phyloP scores from a whole-genome alignment of 2,329 filamentous ascomycete species.

The Sclerotinia trifoliorum region DNA sequence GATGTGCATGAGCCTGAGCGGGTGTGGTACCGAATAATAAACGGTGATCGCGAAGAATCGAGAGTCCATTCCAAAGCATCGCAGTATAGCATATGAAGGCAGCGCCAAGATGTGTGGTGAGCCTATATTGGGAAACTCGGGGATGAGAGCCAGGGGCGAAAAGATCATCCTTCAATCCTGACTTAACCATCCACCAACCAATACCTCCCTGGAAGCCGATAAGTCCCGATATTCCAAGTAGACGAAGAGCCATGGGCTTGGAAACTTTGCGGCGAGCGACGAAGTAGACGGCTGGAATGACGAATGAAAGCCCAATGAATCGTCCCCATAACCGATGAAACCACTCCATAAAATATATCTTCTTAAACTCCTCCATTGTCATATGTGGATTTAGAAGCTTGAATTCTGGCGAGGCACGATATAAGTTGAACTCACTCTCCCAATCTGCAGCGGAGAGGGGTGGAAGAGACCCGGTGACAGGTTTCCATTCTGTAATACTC shows the following conservation, averaged over 20 bases:
- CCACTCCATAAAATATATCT: slow-evolving; percentile 99
- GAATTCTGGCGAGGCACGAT: slow-evolving; percentile 90
- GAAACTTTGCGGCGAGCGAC: slow-evolving; percentile 77
- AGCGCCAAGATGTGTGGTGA: slow-evolving; percentile 83
- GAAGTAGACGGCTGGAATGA: slow-evolving; percentile 86
- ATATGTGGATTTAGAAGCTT: slow-evolving; percentile 89
- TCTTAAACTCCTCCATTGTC: slow-evolving; percentile 91
- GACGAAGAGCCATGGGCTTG: slow-evolving; percentile 69
- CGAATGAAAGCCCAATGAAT: slow-evolving; percentile 84
- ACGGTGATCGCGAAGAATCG: slow-evolving; percentile 71
- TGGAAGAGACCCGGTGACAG: slow-evolving; percentile 87
- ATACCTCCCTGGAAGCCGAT: slow-evolving; percentile 95
- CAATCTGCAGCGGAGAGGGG: slow-evolving; percentile 77
- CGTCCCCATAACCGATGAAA: slow-evolving; percentile 92
- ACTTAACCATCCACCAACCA: slow-evolving; percentile 99
- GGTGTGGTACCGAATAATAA: slow-evolving; percentile 67
- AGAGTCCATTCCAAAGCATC: slow-evolving; percentile 88
- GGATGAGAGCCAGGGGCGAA: slow-evolving; percentile 90
- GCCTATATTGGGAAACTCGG: slow-evolving; percentile 88
- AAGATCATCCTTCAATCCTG: slow-evolving; percentile 90
- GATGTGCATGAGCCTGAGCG: slow-evolving; percentile 53
- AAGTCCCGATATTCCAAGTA: slow-evolving; percentile 79
- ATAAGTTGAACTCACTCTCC: slow-evolving; percentile 91
- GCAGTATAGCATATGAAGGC: slow-evolving; percentile 91
- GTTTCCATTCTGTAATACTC: slow-evolving; percentile 98